Base-by-base conservation (phyloP, 2,329 filamentous ascomycete genomes). In the Arthrinium phaeospermum region DNA sequence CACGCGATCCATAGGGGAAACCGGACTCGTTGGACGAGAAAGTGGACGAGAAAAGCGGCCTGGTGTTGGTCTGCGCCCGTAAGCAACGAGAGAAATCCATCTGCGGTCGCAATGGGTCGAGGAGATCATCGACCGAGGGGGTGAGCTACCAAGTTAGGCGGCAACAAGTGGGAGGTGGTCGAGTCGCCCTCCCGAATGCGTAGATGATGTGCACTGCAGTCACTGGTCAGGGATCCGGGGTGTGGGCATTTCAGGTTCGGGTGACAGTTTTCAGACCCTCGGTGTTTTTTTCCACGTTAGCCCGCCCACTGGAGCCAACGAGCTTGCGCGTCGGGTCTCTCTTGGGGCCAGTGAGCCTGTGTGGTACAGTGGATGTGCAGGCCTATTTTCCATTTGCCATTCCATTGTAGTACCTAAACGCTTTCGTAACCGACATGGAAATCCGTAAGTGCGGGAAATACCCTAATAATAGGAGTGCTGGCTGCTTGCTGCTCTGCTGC, bases 171-270 rank as follows among this genome's bases (percentile, higher is more conserved):
- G n/a, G 57, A 64, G n/a, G 4, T 64, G 30, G 22, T 51, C 49
- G 49, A 51, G 49, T 27, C 49, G 49, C 13, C 49, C n/a, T 24
- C 19, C 57, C 57, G 57, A 41, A 41, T 64, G 34, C 34, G 57
- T 64, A 41, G 57, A 64, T 64, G 57, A 64, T 64, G 57, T 64
- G 57, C 57, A 41, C 57, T 64, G 57, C 57, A 64, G 57, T 64
- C 57, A 64, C 34, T 12, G 57, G 13, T 64, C 57, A 64, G 57
- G 57, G 57, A 64, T 64, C 34, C 22, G 34, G 57, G 34, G 41
- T 64, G 57, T 64, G 34, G 57, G 34, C 3, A 61, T 61, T 61
- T 37, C 53, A 37, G 53, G 53, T 37, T 61, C 30, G 53, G 53
- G 34, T 61, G 53, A n/a, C 53, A 61, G 57, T 34, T 64, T 41